phyloP scores from a whole-genome alignment of 495 filamentous ascomycete genomes.

The Gamarada debralockiae region DNA sequence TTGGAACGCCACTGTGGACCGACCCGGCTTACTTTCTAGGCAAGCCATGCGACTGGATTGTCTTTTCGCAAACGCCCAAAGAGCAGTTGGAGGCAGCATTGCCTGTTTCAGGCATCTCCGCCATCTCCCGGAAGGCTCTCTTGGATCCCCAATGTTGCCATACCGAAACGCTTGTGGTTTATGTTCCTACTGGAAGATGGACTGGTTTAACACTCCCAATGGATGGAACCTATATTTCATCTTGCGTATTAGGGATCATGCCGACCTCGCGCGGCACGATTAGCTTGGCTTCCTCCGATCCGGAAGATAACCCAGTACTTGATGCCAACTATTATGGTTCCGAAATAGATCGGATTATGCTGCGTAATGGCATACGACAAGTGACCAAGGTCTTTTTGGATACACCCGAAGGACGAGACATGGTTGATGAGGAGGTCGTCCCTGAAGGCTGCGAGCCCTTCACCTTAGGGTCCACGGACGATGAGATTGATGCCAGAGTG shows the following conservation, averaged over 20 bases:
- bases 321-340: conserved; percentile 40
- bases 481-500: conserved; percentile 43
- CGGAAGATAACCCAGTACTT: conserved; percentile 37
- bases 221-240: conserved; percentile 37
- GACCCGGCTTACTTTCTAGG: conserved; percentile 30
- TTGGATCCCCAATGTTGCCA: conserved; percentile 11
- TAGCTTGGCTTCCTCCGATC: conserved; percentile 32
- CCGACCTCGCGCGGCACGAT: conserved; percentile 38
- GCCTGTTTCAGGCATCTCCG: conserved; percentile 26
- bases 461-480: conserved; percentile 31
- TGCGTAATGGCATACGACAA: conserved; percentile 33
- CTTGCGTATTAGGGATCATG: no score
- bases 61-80: conserved; percentile 16
- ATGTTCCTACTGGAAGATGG: not conserved
- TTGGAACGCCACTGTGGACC: conserved; percentile 29
- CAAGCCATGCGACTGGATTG: conserved; percentile 27
- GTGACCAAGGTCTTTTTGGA: conserved; percentile 44
- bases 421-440: conserved; percentile 40
- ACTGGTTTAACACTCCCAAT: no score
- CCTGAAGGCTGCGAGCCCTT: conserved; percentile 40
- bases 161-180: not conserved
- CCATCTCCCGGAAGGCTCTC: conserved; percentile 34
- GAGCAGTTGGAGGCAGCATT: conserved; percentile 28
- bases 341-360: conserved; percentile 38
- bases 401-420: conserved; percentile 36